phyloP scores from a whole-genome alignment of 2,329 filamentous ascomycete genomes.

The Botryotinia narcissicola region DNA sequence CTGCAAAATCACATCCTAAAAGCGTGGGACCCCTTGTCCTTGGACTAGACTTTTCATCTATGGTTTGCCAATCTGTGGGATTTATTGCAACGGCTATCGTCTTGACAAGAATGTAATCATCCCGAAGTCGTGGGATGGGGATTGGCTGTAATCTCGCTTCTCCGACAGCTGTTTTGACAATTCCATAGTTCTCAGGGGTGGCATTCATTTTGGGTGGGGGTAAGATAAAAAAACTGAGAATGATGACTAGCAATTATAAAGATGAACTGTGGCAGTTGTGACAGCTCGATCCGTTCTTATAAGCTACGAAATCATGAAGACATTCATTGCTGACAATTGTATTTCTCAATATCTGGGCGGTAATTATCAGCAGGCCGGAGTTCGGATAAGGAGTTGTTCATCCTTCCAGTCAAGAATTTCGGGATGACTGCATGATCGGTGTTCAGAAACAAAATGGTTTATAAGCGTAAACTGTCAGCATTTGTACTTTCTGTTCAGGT shows the following conservation, averaged over 20 bases:
- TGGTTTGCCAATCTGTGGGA: slow-evolving; percentile 1
- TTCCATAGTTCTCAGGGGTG: not conserved
- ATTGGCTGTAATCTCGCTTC: not conserved
- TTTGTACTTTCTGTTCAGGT: not conserved
- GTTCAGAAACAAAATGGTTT: not conserved
- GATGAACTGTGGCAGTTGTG: not conserved
- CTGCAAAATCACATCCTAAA: slow-evolving; percentile 11
- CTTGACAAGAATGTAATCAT: not conserved
- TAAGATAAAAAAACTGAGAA: not conserved
- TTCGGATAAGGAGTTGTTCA: not conserved
- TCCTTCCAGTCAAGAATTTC: not conserved
- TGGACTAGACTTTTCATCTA: not conserved
- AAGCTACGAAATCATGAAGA: not conserved
- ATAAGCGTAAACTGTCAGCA: not conserved
- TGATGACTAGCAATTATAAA: not conserved
- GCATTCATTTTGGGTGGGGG: not conserved
- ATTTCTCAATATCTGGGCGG: not conserved
- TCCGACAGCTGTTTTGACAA: not conserved
- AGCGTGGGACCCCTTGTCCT: not conserved
- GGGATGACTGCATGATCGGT: not conserved
- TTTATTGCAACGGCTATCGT: not conserved
- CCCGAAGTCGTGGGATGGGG: not conserved
- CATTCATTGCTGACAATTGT: not conserved
- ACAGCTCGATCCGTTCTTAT: not conserved
- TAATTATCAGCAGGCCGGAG: not conserved